Conservation (phyloP, 2,329 filamentous ascomycete species). For the Rhexocercosporidium sp. region DNA sequence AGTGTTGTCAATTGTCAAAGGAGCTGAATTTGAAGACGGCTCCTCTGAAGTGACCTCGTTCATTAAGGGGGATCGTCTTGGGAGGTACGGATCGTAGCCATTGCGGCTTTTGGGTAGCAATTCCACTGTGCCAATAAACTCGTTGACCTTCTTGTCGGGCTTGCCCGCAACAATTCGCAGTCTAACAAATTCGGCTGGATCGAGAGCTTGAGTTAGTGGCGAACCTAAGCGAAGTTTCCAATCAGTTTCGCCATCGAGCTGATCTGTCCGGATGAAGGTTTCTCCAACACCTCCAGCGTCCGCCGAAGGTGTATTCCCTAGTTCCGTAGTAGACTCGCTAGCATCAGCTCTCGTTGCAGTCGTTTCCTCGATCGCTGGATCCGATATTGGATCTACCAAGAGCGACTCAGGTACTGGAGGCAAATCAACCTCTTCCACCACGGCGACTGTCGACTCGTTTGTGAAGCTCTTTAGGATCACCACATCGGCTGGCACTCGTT, state of each 20-base stretch:
- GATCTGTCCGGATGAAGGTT: constrained; percentile 96
- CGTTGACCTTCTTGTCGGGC: constrained; percentile 92
- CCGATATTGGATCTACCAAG: constrained; percentile 40
- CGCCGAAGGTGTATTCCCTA: constrained; percentile 37
- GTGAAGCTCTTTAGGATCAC: constrained; percentile 85
- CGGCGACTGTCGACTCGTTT: constrained; percentile 52
- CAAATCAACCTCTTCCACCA: constrained; percentile 21
- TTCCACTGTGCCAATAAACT: constrained; percentile 90
- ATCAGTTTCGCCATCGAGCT: constrained; percentile 96
- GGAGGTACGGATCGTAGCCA: constrained; percentile 53
- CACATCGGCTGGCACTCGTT: constrained; percentile 92
- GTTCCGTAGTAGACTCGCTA: constrained; percentile 34
- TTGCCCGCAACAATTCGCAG: constrained; percentile 81
- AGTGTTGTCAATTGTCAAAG: constrained; percentile 93
- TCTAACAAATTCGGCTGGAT: constrained; percentile 72
- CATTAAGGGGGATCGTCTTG: constrained; percentile 29
- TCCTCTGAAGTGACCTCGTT: constrained; percentile 42
- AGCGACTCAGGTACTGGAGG: constrained; percentile 29
- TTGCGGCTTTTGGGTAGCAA: constrained; percentile 62
- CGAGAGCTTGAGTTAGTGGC: constrained; percentile 80
- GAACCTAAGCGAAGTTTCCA: constrained; percentile 96
- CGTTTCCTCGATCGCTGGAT: constrained; percentile 37
- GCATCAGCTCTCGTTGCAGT: constrained; percentile 29
- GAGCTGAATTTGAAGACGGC: constrained; percentile 58
- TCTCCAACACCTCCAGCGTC: constrained; percentile 62